A percentile compares a stretch with the other conserved stretches of the same genome.
phyloP scores from a whole-genome alignment of 495 filamentous ascomycete genomes.

The Bathelium albidoporum region DNA sequence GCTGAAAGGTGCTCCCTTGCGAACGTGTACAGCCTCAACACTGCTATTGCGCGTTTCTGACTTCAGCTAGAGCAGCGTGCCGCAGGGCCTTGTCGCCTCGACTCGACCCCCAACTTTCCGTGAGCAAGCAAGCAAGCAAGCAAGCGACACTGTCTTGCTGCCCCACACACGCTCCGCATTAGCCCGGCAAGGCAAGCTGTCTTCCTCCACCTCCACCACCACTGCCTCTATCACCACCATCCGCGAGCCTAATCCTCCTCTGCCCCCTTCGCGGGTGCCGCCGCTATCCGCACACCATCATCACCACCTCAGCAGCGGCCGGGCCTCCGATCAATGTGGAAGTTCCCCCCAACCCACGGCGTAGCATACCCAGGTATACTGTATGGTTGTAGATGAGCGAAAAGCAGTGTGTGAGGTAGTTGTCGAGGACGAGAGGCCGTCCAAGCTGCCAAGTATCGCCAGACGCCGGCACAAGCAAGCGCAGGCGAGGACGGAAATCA shows the following conservation, averaged over 20 bases:
- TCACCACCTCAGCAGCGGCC: too few species aligned
- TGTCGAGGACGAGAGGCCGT: too few species aligned
- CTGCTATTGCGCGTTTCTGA: background rate
- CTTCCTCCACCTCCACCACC: background rate
- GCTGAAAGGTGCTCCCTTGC: background rate
- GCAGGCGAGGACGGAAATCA: conserved; percentile 5
- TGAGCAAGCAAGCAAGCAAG: too few species aligned
- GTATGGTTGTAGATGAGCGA: too few species aligned
- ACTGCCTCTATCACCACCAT: background rate
- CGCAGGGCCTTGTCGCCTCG: background rate
- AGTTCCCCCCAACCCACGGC: too few species aligned
- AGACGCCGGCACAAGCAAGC: background rate
- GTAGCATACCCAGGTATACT: too few species aligned
- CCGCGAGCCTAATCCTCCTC: background rate
- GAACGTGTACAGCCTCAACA: background rate
- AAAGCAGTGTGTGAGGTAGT: too few species aligned
- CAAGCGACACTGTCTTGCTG: conserved; percentile 3
- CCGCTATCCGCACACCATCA: background rate
- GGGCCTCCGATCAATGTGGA: too few species aligned
- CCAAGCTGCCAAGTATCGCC: background rate
- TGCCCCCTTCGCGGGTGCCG: background rate
- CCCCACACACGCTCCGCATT: background rate
- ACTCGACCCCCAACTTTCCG: background rate
- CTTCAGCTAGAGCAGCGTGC: background rate
- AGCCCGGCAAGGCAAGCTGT: background rate